Evolutionary conservation across 2,329 filamentous ascomycete species (phyloP).

Genomic region (Diaporthe caulivora): DNA sequence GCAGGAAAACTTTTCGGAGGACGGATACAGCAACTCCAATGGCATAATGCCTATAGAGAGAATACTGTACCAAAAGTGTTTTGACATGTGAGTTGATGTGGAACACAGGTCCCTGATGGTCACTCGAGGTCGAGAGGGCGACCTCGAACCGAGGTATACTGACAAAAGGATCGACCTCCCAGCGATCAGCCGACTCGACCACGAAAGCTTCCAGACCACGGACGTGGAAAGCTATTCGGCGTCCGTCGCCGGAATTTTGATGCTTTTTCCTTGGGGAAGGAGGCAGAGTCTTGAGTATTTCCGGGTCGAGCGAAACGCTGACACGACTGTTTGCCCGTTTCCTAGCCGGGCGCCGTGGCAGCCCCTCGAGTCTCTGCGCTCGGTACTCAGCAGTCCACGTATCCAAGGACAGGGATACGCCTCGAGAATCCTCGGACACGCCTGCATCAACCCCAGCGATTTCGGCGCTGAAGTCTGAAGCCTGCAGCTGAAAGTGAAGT

Average conservation of each 20-base stretch:
- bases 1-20: slow-evolving; percentile 76
- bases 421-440: slow-evolving; percentile 85
- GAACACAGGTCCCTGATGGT: slow-evolving; percentile 88
- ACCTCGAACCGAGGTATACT: slow-evolving; percentile 89
- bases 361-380: slow-evolving; percentile 79
- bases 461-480: slow-evolving; percentile 89
- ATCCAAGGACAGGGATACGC: slow-evolving; percentile 87
- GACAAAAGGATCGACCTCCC: slow-evolving; percentile 88
- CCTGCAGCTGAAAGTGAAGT: slow-evolving; percentile 84
- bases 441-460: slow-evolving; percentile 88
- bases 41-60: slow-evolving; percentile 92
- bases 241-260: slow-evolving; percentile 76
- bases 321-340: slow-evolving; percentile 82
- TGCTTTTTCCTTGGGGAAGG: slow-evolving; percentile 67
- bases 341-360: slow-evolving; percentile 69
- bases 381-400: slow-evolving; percentile 91
- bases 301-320: slow-evolving; percentile 76
- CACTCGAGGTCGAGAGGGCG: slow-evolving; percentile 85
- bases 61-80: slow-evolving; percentile 87
- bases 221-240: slow-evolving; percentile 83
- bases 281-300: slow-evolving; percentile 66
- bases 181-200: slow-evolving; percentile 86
- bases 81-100: slow-evolving; percentile 87
- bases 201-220: slow-evolving; percentile 91
- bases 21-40: slow-evolving; percentile 85